Evolutionary conservation across 192 early-diverging fungal genomes (phyloP), one percentile per base, ranked within the genome.

Genomic region (Allomyces arbusculus): DNA sequence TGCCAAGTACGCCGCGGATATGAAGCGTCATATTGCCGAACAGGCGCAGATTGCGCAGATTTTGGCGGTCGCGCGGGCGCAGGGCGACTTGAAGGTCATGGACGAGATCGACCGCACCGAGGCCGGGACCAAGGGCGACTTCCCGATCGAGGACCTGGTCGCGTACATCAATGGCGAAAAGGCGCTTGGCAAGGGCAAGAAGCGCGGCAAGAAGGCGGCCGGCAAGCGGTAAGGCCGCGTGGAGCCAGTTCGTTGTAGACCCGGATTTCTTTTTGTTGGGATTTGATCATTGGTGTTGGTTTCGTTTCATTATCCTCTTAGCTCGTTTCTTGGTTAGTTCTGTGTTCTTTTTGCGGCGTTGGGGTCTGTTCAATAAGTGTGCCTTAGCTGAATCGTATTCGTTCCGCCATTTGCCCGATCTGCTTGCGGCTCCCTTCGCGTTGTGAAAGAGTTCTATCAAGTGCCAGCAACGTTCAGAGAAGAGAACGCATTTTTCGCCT

Each of bases 101-200:
- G 70, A 71, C 44, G 71, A 65, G 65, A 72, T 66, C 61, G 66
- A 69, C 71, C 43, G 72, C 71, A 65, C 66, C 22, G 73, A 64
- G 23, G 68, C 74, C 10, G 76, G 71, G 40, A 67, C 77, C 44
- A 89, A 80, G 72, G 90, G 89, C 44, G 78, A 82, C 64, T 68
- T 89, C 67, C 81, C 88, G 0, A 82, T 92, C 69, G 86, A 92
- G 23, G 84, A 92, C 58, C 74, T 92, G 61, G 63, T 92, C 65
- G 78, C 86, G 65, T 92, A 79, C 61, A 86, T 88, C 58, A 83
- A 79, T 44, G 73, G 70, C 63, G 58, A 55, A 14, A 58, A 58
- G 50, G 20, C 33, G 33, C 33, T 40, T 8, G 33, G 33, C 33
- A 40, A 40, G 33, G 33, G 33, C 33, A 40, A 40, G 33, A 58